A percentile compares a stretch with the other conserved stretches of the same genome.
These are phyloP conservation scores for Pontederia paniculata DNA, from an alignment of 176 grass and related monocot species.

Conservation along the genomic window DNA sequence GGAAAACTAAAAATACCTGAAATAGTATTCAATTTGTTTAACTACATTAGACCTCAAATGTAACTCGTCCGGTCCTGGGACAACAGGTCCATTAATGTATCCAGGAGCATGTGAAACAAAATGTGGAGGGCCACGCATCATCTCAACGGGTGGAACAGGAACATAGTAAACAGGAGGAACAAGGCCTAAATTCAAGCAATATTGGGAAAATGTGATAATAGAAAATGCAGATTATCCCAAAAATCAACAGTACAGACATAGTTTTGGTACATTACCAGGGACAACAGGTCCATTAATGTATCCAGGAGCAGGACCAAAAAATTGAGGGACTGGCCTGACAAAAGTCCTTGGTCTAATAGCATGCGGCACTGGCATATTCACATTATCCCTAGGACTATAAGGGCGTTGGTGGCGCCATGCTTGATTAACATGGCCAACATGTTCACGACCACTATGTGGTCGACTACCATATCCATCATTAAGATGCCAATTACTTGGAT, in stretches of 20 bases:
- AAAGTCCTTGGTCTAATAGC: conserved; percentile 43
- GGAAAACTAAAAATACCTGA: conserved; percentile 27
- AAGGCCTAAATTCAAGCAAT: conserved; percentile 34
- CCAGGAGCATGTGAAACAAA: conserved; percentile 28
- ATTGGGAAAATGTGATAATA: conserved; percentile 2
- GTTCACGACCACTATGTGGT: conserved; percentile 35
- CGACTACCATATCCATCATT: conserved; percentile 34
- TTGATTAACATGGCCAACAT: conserved; percentile 35
- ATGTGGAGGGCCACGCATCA: conserved; percentile 34
- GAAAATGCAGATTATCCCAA: neutral
- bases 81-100: conserved; percentile 23
- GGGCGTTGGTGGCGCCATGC: conserved; percentile 31
- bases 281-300: conserved; percentile 44
- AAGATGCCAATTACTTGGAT: conserved; percentile 44
- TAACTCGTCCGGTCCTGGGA: conserved; percentile 27
- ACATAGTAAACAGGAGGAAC: conserved; percentile 58
- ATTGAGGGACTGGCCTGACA: conserved; percentile 38
- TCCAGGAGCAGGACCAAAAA: conserved; percentile 36
- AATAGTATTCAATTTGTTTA: conserved; percentile 65
- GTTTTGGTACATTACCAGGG: conserved; percentile 34
- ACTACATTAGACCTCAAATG: conserved; percentile 53
- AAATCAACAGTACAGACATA: neutral
- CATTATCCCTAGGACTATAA: conserved; percentile 39
- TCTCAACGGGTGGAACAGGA: conserved; percentile 42
- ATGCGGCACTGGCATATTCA: conserved; percentile 24